These are phyloP conservation scores for Rhodamnia argentea DNA, from an alignment of 345 rosid genomes.

Conservation along the genomic window DNA sequence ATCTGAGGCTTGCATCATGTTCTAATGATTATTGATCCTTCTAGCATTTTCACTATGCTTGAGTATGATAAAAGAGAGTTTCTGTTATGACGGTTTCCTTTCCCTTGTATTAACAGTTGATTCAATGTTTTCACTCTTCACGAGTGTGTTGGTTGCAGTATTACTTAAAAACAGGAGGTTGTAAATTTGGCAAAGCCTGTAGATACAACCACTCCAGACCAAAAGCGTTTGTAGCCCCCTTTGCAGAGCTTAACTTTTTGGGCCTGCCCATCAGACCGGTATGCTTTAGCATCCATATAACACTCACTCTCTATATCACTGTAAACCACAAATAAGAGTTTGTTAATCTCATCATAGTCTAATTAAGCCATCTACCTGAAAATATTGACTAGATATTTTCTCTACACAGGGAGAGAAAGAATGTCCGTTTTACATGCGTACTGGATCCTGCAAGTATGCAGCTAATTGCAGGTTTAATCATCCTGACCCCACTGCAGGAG, in stretches of 20 bases:
- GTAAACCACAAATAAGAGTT: neutral
- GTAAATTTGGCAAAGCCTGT: constrained; percentile 84
- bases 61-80: neutral
- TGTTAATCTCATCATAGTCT: neutral
- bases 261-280: constrained; percentile 86
- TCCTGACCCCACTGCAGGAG: constrained; percentile 75
- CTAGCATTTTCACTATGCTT: neutral
- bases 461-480: constrained; percentile 79
- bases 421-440: constrained; percentile 89
- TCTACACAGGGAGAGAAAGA: constrained; percentile 60
- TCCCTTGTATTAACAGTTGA: neutral
- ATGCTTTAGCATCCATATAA: neutral
- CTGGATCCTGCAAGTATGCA: constrained; percentile 88
- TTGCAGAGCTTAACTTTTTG: constrained; percentile 65
- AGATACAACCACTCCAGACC: constrained; percentile 62
- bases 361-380: neutral
- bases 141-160: constrained; percentile 33
- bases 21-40: neutral
- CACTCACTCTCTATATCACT: neutral
- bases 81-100: neutral
- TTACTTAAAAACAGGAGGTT: constrained; percentile 87
- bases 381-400: neutral
- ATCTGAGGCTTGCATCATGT: neutral
- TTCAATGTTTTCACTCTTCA: neutral
- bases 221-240: constrained; percentile 18